Evolutionary conservation across 305 asterid species (phyloP).

Genomic region (Rubia peregrina): DNA sequence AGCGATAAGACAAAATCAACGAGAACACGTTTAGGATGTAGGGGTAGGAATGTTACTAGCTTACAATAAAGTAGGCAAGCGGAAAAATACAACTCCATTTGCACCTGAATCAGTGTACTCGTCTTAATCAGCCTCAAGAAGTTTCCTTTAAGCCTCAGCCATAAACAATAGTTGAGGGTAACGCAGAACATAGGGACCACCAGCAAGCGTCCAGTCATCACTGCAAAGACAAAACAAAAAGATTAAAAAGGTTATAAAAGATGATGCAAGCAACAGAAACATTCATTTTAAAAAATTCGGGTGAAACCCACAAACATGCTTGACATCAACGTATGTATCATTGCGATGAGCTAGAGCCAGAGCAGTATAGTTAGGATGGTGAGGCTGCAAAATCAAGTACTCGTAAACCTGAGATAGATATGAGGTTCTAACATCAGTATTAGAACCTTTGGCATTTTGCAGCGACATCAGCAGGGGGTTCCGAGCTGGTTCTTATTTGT

Average conservation of each 20-base stretch:
- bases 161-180: conserved; percentile 41
- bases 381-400: conserved; percentile 29
- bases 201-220: conserved; percentile 12
- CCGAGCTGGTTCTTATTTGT: too few relatives aligned
- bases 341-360: conserved; percentile 33
- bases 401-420: too few relatives aligned
- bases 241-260: conserved; percentile 1
- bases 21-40: too few relatives aligned
- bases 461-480: too few relatives aligned
- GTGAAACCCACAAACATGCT: conserved; percentile 19
- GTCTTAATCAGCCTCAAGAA: conserved; percentile 42
- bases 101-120: conserved; percentile 41
- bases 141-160: conserved; percentile 39
- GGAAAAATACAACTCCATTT: conserved; percentile 47
- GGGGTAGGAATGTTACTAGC: conserved; percentile 6
- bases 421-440: too few relatives aligned
- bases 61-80: conserved; percentile 45
- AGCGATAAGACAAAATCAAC: not conserved
- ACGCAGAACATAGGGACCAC: conserved; percentile 32
- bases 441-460: too few relatives aligned
- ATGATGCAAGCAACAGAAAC: not conserved
- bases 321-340: conserved; percentile 32
- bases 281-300: too few relatives aligned
- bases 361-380: conserved; percentile 46
- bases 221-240: conserved; percentile 19